phyloP scores from a whole-genome alignment of 2,329 filamentous ascomycete genomes.

The Ophiostoma novo-ulmi region DNA sequence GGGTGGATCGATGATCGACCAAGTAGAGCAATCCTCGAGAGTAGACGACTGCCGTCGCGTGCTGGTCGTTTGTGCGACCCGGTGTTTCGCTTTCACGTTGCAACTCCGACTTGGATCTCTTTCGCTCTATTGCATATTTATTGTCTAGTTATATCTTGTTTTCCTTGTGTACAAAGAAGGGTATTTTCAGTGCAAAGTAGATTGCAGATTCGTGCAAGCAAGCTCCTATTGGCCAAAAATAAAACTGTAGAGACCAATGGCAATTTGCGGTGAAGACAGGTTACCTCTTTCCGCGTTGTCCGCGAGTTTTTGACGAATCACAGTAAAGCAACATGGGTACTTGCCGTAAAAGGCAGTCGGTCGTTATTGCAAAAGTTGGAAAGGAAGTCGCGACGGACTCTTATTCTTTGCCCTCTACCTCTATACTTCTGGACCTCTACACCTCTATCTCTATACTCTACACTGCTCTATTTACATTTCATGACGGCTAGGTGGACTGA shows the following conservation, averaged over 20 bases:
- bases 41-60: slow-evolving; percentile 13
- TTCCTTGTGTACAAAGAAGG: neutral
- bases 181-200: too few relatives aligned
- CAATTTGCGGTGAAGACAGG: neutral
- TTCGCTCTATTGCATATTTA: neutral
- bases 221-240: neutral
- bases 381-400: neutral
- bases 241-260: neutral
- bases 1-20: neutral
- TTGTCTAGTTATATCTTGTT: neutral
- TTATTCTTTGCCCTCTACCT: neutral
- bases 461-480: neutral
- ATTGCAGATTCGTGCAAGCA: too few relatives aligned
- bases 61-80: slow-evolving; percentile 21
- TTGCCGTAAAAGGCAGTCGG: too few relatives aligned
- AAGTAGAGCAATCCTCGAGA: neutral
- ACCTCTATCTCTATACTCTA: neutral
- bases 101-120: neutral
- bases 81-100: slow-evolving; percentile 18
- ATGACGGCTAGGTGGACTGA: neutral
- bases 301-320: neutral
- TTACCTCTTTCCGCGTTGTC: neutral
- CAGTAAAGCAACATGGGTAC: neutral
- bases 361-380: neutral
- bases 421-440: too few relatives aligned